A percentile compares a stretch with the other conserved stretches of the same genome.
Evolutionary conservation across 495 filamentous ascomycete species (phyloP).

Genomic region (Aspergillus mulundensis): DNA sequence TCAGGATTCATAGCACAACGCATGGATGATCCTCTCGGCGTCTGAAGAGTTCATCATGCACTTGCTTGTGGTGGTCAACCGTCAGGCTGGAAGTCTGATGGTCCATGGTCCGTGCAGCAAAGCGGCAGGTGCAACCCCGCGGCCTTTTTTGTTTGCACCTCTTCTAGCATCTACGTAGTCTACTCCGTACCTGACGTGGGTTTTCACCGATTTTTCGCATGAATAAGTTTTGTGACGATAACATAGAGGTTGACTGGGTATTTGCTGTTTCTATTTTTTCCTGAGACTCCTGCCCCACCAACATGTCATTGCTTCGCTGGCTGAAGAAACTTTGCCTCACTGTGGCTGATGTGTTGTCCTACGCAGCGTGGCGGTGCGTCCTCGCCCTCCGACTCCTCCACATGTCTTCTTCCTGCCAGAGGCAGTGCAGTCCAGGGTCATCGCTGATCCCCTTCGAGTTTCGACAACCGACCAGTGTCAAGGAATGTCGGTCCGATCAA

Average conservation of each 20-base stretch:
- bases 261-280: background rate
- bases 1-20: background rate
- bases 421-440: background rate
- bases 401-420: background rate
- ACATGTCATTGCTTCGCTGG: constrained; percentile 12
- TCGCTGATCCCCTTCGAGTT: background rate
- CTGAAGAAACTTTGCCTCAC: constrained; percentile 21
- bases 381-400: background rate
- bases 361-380: constrained; percentile 19
- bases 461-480: background rate
- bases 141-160: background rate
- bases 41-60: background rate
- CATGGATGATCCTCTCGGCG: constrained; percentile 1
- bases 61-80: too few species aligned
- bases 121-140: background rate
- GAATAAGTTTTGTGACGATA: background rate
- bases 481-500: background rate
- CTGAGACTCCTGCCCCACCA: background rate
- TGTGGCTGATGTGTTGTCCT: constrained; percentile 15
- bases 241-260: background rate
- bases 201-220: too few species aligned
- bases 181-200: background rate
- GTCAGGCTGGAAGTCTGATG: too few species aligned
- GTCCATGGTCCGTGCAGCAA: background rate
- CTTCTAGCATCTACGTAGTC: too few species aligned